phyloP scores from a whole-genome alignment of 73 alveolate species.

The Paramecium octaurelia region DNA sequence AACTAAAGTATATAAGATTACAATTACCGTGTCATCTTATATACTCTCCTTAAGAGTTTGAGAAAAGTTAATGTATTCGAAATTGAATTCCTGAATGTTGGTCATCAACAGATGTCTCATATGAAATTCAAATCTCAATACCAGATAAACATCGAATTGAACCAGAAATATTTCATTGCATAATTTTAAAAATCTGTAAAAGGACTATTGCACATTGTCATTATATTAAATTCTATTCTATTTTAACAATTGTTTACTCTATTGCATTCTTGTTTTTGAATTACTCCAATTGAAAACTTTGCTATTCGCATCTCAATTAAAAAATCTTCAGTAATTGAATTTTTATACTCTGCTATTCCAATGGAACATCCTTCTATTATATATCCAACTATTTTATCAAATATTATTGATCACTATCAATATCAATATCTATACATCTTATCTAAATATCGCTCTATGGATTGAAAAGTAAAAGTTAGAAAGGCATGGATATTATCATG shows the following conservation, averaged over 20 bases:
- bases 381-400: background rate
- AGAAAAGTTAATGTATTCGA: background rate
- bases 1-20: background rate
- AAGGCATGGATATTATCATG: conserved; percentile 12
- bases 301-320: conserved; percentile 3
- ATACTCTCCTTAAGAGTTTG: background rate
- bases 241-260: background rate
- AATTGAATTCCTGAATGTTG: background rate
- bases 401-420: background rate
- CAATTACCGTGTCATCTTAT: background rate
- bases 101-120: background rate
- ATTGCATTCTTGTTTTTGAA: background rate
- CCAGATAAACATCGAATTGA: background rate
- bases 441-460: background rate
- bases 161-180: background rate
- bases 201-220: background rate
- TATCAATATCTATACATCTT: background rate
- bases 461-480: background rate
- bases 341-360: background rate
- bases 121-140: conserved; percentile 42
- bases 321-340: background rate
- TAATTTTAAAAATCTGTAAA: background rate
- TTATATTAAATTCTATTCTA: background rate
- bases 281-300: background rate
- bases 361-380: background rate